Evolutionary conservation across 108 stramenopile genomes (phyloP), one percentile per base, ranked within the genome.

Genomic region (Fistulifera pelliculosa): DNA sequence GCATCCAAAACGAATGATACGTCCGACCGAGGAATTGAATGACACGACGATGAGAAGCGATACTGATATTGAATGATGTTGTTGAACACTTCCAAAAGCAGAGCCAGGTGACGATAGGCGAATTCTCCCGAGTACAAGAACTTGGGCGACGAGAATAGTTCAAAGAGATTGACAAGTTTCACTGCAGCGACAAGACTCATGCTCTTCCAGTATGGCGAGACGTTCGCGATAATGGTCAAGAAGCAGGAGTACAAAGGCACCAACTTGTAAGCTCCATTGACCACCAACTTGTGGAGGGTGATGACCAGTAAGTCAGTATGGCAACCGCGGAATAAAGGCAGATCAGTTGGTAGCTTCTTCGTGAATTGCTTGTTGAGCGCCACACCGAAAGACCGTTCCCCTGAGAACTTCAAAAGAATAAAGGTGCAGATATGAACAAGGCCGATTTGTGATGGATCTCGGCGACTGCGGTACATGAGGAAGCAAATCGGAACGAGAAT

Each of bases 21-120:
- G n/a, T n/a, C n/a, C n/a, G n/a, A n/a, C n/a, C n/a, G n/a, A n/a
- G n/a, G n/a, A n/a, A n/a, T n/a, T n/a, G n/a, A n/a, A n/a, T n/a
- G n/a, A n/a, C n/a, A n/a, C n/a, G n/a, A n/a, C n/a, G n/a, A n/a
- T n/a, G n/a, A n/a, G n/a, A n/a, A n/a, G n/a, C n/a, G n/a, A n/a
- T n/a, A 99, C 71, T 99, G 98, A 49, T 99, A 99, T 69, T 99
- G 98, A 51, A 98, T 79, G 38, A 97, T 80, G 56, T 99, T 99
- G 79, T 96, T 96, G 73, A 98, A 96, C 45, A 94, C 75, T 73
- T 97, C 95, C 43, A 98, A 63, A 22, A 99, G 66, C 16, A 95
- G 70, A 0, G 87, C 90, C 50, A 97, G 68, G 56, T 96, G 90
- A 16, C 71, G 72, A 62, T 96, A 79, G 16, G 94, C 96, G 40